Percentiles rank a stretch among this genome's conserved stretches.
These are phyloP conservation scores for Excoecaria agallocha DNA, from an alignment of 345 rosid genomes.

Conservation along the genomic window DNA sequence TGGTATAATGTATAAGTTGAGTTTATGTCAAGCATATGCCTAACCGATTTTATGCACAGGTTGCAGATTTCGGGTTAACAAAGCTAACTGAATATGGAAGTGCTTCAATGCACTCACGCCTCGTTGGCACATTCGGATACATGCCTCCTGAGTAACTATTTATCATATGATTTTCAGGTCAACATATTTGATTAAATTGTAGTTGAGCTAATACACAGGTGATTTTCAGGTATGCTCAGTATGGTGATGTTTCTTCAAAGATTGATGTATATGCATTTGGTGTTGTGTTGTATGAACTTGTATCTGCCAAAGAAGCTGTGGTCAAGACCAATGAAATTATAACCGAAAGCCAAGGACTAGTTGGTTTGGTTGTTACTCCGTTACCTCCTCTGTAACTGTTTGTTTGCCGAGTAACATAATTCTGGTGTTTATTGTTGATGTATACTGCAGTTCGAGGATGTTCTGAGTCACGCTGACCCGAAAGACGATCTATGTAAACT, in stretches of 20 bases:
- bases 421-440: too few species aligned
- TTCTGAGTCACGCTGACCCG: constrained; percentile 52
- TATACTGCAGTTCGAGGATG: constrained; percentile 66
- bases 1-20: too few species aligned
- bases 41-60: constrained; percentile 39
- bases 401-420: not conserved
- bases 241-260: constrained; percentile 86
- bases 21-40: not conserved
- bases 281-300: constrained; percentile 87
- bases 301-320: constrained; percentile 86
- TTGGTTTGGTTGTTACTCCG: constrained; percentile 64
- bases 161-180: not conserved
- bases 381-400: not conserved
- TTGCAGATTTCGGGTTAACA: constrained; percentile 94
- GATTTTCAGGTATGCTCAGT: constrained; percentile 67
- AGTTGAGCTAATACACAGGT: not conserved
- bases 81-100: constrained; percentile 81
- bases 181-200: not conserved
- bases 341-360: constrained; percentile 77
- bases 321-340: constrained; percentile 48
- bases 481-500: constrained; percentile 56
- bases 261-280: constrained; percentile 95
- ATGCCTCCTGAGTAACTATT: constrained; percentile 92
- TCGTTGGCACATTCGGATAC: constrained; percentile 97
- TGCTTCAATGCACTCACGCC: constrained; percentile 56